phyloP scores from a whole-genome alignment of 345 rosid genomes.

The Nasturtium officinale region DNA sequence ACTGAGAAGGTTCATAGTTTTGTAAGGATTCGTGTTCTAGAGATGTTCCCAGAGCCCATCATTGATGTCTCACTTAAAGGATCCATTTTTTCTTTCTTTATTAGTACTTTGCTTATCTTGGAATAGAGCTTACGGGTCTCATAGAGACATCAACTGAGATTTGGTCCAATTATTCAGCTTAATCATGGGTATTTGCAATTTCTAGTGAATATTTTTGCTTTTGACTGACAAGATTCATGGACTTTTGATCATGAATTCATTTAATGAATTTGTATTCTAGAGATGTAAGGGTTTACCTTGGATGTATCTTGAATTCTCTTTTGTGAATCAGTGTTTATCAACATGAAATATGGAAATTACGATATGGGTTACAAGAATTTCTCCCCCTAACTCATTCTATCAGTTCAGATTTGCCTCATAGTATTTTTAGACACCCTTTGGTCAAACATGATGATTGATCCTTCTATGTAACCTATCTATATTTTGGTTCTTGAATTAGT shows the following conservation, averaged over 20 bases:
- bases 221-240: background rate
- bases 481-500: slow-evolving; percentile 7
- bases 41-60: background rate
- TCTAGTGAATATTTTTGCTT: background rate
- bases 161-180: background rate
- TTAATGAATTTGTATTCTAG: background rate
- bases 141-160: background rate
- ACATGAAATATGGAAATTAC: background rate
- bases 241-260: background rate
- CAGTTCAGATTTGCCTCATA: background rate
- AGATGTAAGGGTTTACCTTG: background rate
- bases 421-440: background rate
- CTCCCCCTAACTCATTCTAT: background rate
- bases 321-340: background rate
- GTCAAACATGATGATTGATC: background rate
- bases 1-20: background rate
- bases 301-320: background rate
- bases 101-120: background rate
- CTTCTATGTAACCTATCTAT: background rate
- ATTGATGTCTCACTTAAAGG: background rate
- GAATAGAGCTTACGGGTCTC: background rate
- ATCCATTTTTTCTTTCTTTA: background rate
- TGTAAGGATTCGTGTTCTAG: background rate
- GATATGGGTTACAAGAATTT: slow-evolving; percentile 1
- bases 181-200: background rate